These are phyloP conservation scores for Helianthus tuberosus DNA, from an alignment of 129 eudicot genomes.

Conservation along the genomic window DNA sequence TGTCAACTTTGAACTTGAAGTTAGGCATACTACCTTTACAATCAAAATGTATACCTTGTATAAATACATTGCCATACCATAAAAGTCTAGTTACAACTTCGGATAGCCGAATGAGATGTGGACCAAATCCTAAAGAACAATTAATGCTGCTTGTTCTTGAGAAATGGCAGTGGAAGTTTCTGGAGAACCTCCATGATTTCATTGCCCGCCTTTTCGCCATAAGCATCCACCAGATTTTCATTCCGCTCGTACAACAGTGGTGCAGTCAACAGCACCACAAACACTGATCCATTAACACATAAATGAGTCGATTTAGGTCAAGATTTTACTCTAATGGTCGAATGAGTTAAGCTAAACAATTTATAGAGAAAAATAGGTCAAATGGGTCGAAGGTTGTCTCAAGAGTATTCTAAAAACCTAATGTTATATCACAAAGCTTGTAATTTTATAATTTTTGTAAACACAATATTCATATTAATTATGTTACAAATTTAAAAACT, in stretches of 20 bases:
- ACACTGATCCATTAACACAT: slow-evolving; percentile 40
- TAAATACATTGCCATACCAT: background rate
- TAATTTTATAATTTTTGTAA: background rate
- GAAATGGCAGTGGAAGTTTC: slow-evolving; percentile 67
- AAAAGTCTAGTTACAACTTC: background rate
- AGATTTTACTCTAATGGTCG: background rate
- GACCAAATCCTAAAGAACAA: background rate
- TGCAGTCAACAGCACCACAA: slow-evolving; percentile 60
- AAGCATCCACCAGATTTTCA: slow-evolving; percentile 69
- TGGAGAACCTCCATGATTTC: slow-evolving; percentile 60
- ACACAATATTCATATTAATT: background rate
- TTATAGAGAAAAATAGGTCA: background rate
- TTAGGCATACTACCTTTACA: background rate
- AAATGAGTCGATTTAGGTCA: background rate
- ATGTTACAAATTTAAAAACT: too few relatives aligned
- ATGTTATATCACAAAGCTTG: background rate
- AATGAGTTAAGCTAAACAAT: background rate
- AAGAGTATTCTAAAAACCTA: background rate
- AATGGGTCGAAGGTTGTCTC: background rate
- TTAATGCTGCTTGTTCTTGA: slow-evolving; percentile 55
- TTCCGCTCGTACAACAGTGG: slow-evolving; percentile 76
- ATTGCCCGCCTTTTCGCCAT: slow-evolving; percentile 53
- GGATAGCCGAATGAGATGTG: background rate
- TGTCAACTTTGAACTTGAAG: background rate
- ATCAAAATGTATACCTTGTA: background rate